phyloP scores from a whole-genome alignment of 2,329 filamentous ascomycete genomes.

The Cadophora sp. region DNA sequence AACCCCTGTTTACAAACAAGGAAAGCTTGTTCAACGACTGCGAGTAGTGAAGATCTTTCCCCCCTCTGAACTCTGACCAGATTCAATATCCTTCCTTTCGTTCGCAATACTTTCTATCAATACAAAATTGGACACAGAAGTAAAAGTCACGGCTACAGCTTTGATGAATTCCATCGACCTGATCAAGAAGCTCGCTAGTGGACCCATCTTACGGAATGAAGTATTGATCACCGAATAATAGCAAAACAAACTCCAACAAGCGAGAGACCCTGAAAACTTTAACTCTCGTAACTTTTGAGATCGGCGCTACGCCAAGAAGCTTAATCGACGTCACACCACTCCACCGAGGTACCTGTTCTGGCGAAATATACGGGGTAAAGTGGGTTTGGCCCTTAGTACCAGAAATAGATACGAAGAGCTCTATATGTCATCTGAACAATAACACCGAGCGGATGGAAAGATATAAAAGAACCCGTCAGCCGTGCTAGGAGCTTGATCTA shows the following conservation, averaged over 20 bases:
- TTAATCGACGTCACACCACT: conserved; percentile 14
- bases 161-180: no score
- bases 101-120: no score
- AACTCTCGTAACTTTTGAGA: conserved; percentile 6
- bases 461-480: conserved; percentile 1
- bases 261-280: neutral
- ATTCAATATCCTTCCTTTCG: no score
- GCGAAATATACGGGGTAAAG: neutral
- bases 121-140: no score
- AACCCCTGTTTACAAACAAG: conserved; percentile 1
- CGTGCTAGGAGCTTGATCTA: neutral
- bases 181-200: neutral
- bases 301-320: conserved; percentile 14
- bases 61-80: no score
- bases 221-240: no score
- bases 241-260: neutral
- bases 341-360: neutral
- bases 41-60: neutral
- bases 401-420: conserved; percentile 22
- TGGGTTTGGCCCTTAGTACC: conserved; percentile 8
- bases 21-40: conserved; percentile 2
- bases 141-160: no score
- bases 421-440: conserved; percentile 2
- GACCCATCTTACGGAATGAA: no score
- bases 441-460: neutral